Conservation (phyloP, 148 eudicot genomes). For the Rheum nobile region DNA sequence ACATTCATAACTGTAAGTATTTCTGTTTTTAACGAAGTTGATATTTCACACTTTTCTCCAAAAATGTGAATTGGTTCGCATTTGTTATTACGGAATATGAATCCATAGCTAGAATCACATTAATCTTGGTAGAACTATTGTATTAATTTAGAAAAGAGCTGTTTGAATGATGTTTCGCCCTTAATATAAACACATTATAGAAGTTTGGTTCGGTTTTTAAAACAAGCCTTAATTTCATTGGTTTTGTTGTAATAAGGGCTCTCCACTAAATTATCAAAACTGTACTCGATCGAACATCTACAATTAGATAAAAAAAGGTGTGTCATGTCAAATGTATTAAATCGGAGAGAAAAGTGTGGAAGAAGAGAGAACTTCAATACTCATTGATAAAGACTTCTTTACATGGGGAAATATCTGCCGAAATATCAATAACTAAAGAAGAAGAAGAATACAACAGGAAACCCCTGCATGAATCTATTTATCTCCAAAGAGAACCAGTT, state of each 20-base stretch:
- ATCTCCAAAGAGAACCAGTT: neutral
- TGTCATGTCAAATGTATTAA: too few relatives aligned
- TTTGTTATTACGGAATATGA: too few relatives aligned
- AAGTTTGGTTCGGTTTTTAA: neutral
- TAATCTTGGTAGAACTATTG: too few relatives aligned
- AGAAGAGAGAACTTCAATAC: neutral
- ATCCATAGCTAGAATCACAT: too few relatives aligned
- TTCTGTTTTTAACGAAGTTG: too few relatives aligned
- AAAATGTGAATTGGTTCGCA: too few relatives aligned
- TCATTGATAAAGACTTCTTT: neutral
- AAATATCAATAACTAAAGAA: neutral
- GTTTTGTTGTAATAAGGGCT: neutral
- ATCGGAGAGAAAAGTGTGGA: neutral
- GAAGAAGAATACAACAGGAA: neutral
- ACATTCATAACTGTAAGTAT: too few relatives aligned
- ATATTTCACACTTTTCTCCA: too few relatives aligned
- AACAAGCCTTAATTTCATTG: neutral
- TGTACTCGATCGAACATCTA: too few relatives aligned
- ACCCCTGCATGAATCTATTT: neutral
- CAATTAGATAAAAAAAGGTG: neutral
- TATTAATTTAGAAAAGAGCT: too few relatives aligned
- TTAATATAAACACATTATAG: neutral
- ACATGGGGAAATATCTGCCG: slow-evolving; percentile 3
- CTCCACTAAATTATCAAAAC: neutral
- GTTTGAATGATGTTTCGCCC: neutral